Conservation (phyloP, 805 yeast species). For the Cyberlindnera amylophila region DNA sequence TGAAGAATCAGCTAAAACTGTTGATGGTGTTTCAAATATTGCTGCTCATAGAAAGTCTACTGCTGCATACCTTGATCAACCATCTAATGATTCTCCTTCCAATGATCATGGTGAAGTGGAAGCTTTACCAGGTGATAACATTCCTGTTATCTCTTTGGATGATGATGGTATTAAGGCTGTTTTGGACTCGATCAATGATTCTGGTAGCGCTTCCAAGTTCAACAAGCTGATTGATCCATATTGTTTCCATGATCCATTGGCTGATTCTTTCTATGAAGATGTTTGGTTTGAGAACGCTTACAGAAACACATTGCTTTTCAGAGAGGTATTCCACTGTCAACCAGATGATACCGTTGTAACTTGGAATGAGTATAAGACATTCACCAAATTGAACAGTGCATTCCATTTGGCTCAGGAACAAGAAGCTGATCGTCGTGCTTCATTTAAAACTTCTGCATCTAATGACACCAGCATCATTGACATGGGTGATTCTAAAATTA, state of each 20-base stretch:
- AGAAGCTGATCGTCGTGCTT: constrained; percentile 19
- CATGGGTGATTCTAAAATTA: neutral
- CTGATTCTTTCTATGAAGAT: constrained; percentile 78
- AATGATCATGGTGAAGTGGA: constrained; percentile 14
- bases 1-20: neutral
- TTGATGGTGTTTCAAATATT: constrained; percentile 2
- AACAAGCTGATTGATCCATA: constrained; percentile 77
- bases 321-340: constrained; percentile 87
- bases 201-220: constrained; percentile 27
- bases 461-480: constrained; percentile 2
- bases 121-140: constrained; percentile 24
- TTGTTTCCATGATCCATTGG: constrained; percentile 81
- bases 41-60: neutral
- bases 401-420: constrained; percentile 39
- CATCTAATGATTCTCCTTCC: neutral
- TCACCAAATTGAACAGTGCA: constrained; percentile 54
- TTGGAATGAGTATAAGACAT: constrained; percentile 86
- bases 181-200: constrained; percentile 37
- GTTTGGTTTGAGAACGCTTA: constrained; percentile 80
- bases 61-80: neutral
- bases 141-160: constrained; percentile 41
- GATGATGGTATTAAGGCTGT: constrained; percentile 41
- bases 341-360: constrained; percentile 90
- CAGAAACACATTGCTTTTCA: constrained; percentile 74
- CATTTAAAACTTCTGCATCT: constrained; percentile 1